Evolutionary conservation across 1,284 basidiomycete species (phyloP).

Genomic region (Puccinia coronata): DNA sequence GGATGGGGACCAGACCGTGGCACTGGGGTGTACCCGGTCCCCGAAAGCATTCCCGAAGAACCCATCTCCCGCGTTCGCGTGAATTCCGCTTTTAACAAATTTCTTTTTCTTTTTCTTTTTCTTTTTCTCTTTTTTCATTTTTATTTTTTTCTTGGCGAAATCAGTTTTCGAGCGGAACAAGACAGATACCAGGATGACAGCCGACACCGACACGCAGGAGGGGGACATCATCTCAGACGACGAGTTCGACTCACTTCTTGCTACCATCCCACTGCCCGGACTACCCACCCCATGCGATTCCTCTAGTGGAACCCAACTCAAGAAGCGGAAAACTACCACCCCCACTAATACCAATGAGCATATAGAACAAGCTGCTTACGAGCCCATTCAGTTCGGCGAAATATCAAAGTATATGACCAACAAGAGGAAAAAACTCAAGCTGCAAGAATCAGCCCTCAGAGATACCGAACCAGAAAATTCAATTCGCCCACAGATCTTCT

Average conservation of each 20-base stretch:
- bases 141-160: background rate
- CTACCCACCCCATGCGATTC: background rate
- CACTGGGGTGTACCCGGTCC: too few relatives aligned
- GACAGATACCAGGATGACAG: background rate
- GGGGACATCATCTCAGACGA: slow-evolving; percentile 24
- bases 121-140: background rate
- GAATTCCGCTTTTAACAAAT: too few relatives aligned
- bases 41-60: too few relatives aligned
- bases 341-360: background rate
- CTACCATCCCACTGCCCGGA: slow-evolving; percentile 28
- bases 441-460: slow-evolving; percentile 51
- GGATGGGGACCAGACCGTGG: too few relatives aligned
- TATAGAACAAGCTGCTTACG: slow-evolving; percentile 64
- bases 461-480: slow-evolving; percentile 52
- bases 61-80: too few relatives aligned
- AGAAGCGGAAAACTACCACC: background rate
- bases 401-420: slow-evolving; percentile 83
- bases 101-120: too few relatives aligned
- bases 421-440: slow-evolving; percentile 77
- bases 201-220: background rate
- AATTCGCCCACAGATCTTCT: slow-evolving; percentile 67
- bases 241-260: slow-evolving; percentile 37
- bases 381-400: slow-evolving; percentile 75
- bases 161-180: too few relatives aligned
- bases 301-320: background rate